Evolutionary conservation across 768 basidiomycete species (phyloP).

Genomic region (Suillus lakei): DNA sequence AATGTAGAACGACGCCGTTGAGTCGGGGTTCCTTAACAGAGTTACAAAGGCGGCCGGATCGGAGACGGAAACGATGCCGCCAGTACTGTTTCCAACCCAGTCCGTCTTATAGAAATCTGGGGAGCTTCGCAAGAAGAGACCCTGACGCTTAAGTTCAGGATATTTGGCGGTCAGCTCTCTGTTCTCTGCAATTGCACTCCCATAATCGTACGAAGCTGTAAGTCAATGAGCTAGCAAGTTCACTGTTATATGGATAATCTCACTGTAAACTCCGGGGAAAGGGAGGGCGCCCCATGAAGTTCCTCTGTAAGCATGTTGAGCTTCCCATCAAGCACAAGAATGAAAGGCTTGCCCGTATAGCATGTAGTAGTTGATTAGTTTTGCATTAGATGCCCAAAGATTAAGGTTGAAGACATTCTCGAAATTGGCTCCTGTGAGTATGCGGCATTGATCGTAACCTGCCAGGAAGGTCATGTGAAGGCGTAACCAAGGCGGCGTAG

Average conservation of each 20-base stretch:
- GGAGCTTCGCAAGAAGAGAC: slow-evolving; percentile 78
- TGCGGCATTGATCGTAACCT: slow-evolving; percentile 69
- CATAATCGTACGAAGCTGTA: slow-evolving; percentile 78
- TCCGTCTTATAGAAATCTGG: slow-evolving; percentile 83
- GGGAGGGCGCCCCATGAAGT: slow-evolving; percentile 87
- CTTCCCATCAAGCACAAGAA: not conserved
- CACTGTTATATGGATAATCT: slow-evolving; percentile 18
- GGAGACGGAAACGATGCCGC: slow-evolving; percentile 46
- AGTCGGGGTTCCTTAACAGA: slow-evolving; percentile 70
- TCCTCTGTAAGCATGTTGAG: slow-evolving; percentile 51
- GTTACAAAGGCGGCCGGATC: slow-evolving; percentile 62
- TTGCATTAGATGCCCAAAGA: slow-evolving; percentile 82
- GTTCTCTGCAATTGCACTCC: slow-evolving; percentile 69
- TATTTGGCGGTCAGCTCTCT: slow-evolving; percentile 70
- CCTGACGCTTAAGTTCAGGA: slow-evolving; percentile 79
- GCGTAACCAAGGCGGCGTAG: not conserved
- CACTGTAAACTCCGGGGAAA: slow-evolving; percentile 73
- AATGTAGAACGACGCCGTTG: slow-evolving; percentile 68
- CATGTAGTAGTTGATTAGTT: slow-evolving; percentile 88
- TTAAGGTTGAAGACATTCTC: slow-evolving; percentile 80
- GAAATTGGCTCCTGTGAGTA: slow-evolving; percentile 74
- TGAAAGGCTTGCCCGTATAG: slow-evolving; percentile 61
- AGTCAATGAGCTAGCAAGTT: slow-evolving; percentile 1
- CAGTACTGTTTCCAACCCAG: slow-evolving; percentile 66
- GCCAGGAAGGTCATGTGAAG: slow-evolving; percentile 13